Percentiles rank a stretch among this genome's conserved stretches.
Evolutionary conservation across 257 asterid genomes (phyloP).

Genomic region (Galeopsis tetrahit): DNA sequence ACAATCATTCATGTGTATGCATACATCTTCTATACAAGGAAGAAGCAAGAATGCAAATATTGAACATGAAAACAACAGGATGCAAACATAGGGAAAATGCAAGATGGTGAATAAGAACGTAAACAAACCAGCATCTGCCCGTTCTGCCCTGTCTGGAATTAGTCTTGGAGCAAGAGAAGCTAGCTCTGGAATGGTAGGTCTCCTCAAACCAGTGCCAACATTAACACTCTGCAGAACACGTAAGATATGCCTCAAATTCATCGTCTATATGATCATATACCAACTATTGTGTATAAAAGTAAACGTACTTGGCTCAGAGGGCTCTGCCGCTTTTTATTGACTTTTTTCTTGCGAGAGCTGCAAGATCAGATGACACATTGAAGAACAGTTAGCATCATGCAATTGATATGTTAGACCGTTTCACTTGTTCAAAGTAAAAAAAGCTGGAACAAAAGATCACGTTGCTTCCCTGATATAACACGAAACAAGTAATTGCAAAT

Average conservation of each 20-base stretch:
- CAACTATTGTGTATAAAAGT: slow-evolving; percentile 5
- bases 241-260: slow-evolving; percentile 11
- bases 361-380: slow-evolving; percentile 28
- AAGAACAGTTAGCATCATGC: slow-evolving; percentile 26
- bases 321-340: slow-evolving; percentile 24
- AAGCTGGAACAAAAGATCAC: background rate
- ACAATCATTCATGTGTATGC: background rate
- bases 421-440: background rate
- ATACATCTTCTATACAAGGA: background rate
- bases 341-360: slow-evolving; percentile 39
- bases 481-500: too few relatives aligned
- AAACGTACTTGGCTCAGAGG: slow-evolving; percentile 34
- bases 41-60: background rate
- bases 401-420: background rate
- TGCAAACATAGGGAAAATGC: slow-evolving; percentile 21
- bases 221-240: slow-evolving; percentile 38
- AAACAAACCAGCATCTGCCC: slow-evolving; percentile 40
- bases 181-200: slow-evolving; percentile 30
- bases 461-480: background rate
- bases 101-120: slow-evolving; percentile 13
- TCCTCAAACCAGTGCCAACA: slow-evolving; percentile 26
- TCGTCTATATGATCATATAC: slow-evolving; percentile 11
- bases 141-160: slow-evolving; percentile 2
- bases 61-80: background rate
- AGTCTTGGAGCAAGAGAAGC: slow-evolving; percentile 23